Conservation (phyloP, 768 basidiomycete genomes). For the Tremella fuciformis region DNA sequence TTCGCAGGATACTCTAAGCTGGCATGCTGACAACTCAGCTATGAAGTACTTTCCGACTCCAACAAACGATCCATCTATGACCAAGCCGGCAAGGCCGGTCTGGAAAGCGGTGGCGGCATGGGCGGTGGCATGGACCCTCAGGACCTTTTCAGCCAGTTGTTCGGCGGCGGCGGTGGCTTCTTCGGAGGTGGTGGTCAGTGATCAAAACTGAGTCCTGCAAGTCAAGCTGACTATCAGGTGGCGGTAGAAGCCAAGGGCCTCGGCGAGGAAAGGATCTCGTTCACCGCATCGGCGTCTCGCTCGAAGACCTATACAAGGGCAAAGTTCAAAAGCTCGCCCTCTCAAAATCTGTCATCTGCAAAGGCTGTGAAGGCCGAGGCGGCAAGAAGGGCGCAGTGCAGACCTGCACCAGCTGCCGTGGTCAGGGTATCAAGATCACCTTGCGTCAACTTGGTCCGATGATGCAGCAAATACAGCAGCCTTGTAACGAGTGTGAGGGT, state of each 20-base stretch:
- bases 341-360: constrained; percentile 89
- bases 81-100: constrained; percentile 83
- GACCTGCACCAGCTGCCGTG: constrained; percentile 71
- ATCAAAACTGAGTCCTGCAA: neutral
- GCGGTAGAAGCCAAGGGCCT: constrained; percentile 51
- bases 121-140: constrained; percentile 79
- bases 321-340: constrained; percentile 97
- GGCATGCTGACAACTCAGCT: constrained; percentile 57
- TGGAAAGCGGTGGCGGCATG: constrained; percentile 49
- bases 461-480: constrained; percentile 97
- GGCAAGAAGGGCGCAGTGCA: constrained; percentile 95
- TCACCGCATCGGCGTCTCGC: constrained; percentile 90
- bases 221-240: constrained; percentile 7
- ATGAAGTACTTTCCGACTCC: constrained; percentile 86
- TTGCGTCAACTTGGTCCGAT: constrained; percentile 98
- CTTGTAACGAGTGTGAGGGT: constrained; percentile 88
- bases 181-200: constrained; percentile 60
- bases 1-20: too few species aligned
- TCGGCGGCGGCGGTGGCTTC: constrained; percentile 58
- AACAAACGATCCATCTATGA: constrained; percentile 63
- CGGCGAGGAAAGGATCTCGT: constrained; percentile 98
- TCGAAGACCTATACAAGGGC: constrained; percentile 98
- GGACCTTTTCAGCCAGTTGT: constrained; percentile 96
- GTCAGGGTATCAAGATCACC: constrained; percentile 85
- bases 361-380: constrained; percentile 90